Evolutionary conservation across 805 yeast genomes (phyloP).

Genomic region (Ogataea corticis): DNA sequence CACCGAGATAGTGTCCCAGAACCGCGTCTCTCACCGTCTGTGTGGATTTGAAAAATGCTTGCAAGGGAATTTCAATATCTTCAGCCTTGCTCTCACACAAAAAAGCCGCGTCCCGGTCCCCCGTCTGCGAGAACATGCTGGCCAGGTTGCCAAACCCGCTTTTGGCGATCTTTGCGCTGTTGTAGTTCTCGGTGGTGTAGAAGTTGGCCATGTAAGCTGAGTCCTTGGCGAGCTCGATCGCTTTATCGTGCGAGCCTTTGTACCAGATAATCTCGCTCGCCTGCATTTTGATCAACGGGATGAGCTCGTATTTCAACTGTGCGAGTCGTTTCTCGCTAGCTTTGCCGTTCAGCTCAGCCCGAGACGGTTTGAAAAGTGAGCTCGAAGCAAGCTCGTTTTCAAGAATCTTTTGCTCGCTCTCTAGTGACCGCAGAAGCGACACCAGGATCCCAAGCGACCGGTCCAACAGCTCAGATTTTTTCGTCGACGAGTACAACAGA

Average conservation of each 20-base stretch:
- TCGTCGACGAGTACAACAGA: conserved; percentile 30
- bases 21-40: conserved; percentile 34
- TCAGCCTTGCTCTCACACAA: conserved; percentile 29
- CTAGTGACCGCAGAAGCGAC: conserved; percentile 34
- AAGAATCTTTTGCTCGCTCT: conserved; percentile 24
- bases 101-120: conserved; percentile 29
- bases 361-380: conserved; percentile 15
- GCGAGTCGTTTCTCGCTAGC: conserved; percentile 23
- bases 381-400: conserved; percentile 18
- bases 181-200: conserved; percentile 33
- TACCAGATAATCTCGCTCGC: conserved; percentile 45
- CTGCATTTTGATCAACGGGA: conserved; percentile 42
- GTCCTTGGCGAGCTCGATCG: conserved; percentile 43
- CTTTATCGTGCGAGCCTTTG: conserved; percentile 32
- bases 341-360: conserved; percentile 11
- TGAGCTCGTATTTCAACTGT: conserved; percentile 30
- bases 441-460: conserved; percentile 38
- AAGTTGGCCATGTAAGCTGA: conserved; percentile 36
- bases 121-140: conserved; percentile 33
- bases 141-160: conserved; percentile 38
- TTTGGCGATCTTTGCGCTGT: conserved; percentile 40
- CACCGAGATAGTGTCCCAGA: conserved; percentile 35
- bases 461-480: conserved; percentile 19
- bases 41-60: conserved; percentile 24
- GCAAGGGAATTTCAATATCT: conserved; percentile 33